phyloP scores from a whole-genome alignment of 2,329 filamentous ascomycete genomes.

The Colletotrichum tropicicola region DNA sequence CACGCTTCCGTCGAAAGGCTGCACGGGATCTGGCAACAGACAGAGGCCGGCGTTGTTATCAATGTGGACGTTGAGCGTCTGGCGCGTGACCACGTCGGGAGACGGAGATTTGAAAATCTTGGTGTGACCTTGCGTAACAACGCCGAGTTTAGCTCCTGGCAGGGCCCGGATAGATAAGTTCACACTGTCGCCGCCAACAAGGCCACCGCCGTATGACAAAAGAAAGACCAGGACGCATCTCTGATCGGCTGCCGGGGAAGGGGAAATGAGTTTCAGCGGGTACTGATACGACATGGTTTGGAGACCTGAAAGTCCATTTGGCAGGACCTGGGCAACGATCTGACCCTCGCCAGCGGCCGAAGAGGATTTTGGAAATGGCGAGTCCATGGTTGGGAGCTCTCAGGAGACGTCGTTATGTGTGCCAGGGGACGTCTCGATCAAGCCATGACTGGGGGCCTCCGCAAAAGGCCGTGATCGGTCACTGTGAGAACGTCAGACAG shows the following conservation, averaged over 20 bases:
- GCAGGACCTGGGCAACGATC: slow-evolving; percentile 77
- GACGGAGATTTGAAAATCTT: slow-evolving; percentile 89
- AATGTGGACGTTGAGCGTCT: slow-evolving; percentile 62
- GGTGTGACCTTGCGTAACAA: slow-evolving; percentile 82
- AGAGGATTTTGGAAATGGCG: slow-evolving; percentile 80
- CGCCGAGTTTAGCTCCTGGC: slow-evolving; percentile 70
- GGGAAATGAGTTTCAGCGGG: slow-evolving; percentile 91
- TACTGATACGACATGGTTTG: slow-evolving; percentile 88
- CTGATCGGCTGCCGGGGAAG: slow-evolving; percentile 70
- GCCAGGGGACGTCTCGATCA: background rate
- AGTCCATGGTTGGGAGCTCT: slow-evolving; percentile 56
- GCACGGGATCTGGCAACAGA: slow-evolving; percentile 88
- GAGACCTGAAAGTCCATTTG: slow-evolving; percentile 76
- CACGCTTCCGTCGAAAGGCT: slow-evolving; percentile 85
- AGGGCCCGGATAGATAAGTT: slow-evolving; percentile 75
- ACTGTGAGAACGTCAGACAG: background rate
- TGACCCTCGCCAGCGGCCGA: slow-evolving; percentile 81
- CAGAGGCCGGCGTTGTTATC: slow-evolving; percentile 64
- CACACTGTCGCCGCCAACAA: slow-evolving; percentile 88
- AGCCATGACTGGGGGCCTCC: background rate
- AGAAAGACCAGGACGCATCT: slow-evolving; percentile 85
- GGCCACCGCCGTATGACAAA: slow-evolving; percentile 91
- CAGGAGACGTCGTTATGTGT: background rate
- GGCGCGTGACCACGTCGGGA: slow-evolving; percentile 63
- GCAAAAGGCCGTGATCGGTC: background rate